Evolutionary conservation across 2,329 filamentous ascomycete genomes (phyloP), one percentile per base, ranked within the genome.

Genomic region (Drechmeria coniospora): DNA sequence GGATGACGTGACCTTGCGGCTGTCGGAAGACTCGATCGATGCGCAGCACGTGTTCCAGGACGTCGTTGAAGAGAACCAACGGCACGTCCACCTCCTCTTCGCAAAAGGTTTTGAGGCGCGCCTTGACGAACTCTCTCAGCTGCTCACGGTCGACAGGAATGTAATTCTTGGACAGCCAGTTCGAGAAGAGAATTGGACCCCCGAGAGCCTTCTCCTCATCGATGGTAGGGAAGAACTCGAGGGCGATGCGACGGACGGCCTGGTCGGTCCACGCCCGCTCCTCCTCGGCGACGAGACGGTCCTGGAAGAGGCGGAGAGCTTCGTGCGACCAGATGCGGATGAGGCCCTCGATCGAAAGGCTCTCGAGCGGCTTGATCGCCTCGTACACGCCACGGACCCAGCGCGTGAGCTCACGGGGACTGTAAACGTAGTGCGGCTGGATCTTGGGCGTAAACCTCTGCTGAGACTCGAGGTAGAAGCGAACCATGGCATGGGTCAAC

Each of bases 61-160:
- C 90, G 53, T 99, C 90, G 49, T 99, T 95, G 64, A 98, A 99
- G n/a, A 98, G 63, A 37, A 99, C 92, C 27, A 99, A 70, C 20
- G 92, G 90, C 28, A 98, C 92, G 52, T 99, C 90, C 10, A 99
- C 86, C 50, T 98, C 92, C 63, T 99, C 90, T 49, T 99, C 92
- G 47, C 90, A 99, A 66, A 99, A 99, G 0, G 90, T 98, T 62
- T 80, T 87, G 34, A 99, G 70, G 47, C 90, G 77, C 28, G 90
- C 90, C 57, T 94, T 95, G 50, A 98, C 90, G 42, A 95, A 98
- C 40, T 95, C 90, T 41, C 92, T 77, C 21, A 99, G 65, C 45
- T 92, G 79, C 48, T 98, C 90, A 40, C 90, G 80, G 45, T 93
- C 84, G 21, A 99, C 90, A 6, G 90, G 90, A 8, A 95, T 74